Evolutionary conservation across 805 yeast species (phyloP), one percentile per base, ranked within the genome.

Genomic region (Suhomyces tanzawaensis): DNA sequence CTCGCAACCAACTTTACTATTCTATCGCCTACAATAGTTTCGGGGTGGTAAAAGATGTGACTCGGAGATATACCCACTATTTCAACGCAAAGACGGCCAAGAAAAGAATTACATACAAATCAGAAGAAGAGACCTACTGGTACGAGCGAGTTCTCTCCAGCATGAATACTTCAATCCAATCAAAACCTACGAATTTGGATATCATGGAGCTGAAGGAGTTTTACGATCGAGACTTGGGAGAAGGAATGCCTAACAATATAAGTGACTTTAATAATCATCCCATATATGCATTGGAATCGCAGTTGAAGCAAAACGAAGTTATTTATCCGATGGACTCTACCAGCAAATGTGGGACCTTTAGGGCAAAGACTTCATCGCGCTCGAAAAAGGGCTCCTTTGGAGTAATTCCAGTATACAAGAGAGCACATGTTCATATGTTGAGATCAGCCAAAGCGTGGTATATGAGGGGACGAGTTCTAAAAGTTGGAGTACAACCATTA

Each of bases 211-310:
- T 72, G 28, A 71, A 74, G 22, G 85, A 81, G 43, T 78, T 88
- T 34, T 59, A 69, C 24, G 72, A 77, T 34, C 67, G 85, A 37
- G 82, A 85, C 31, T 62, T 76, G 13, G 67, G 73, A 19, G 98
- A 93, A 53, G 96, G 95, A 0, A 81, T 91, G 74, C 99, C 99
- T 0, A 80, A 81, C 39, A 85, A 78, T 50, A 64, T 88, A 18
- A 82, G 80, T 36, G 97, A 89, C 48, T 86, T 90, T 57, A 81
- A 80, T 36, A 81, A 81, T 35, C 99, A 93, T 59, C 99, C 99
- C 0, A 60, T 81, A 11, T 93, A 82, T 58, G 93, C 84, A 0
- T 57, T 93, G 11, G 95, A 86, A 55, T 71, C 79, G 3, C 95
- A 89, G 46, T 56, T 93, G 23, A 73, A 74, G 34, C 73, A 76